These are phyloP conservation scores for Amphirosellinia nigrospora DNA, from an alignment of 495 filamentous ascomycete genomes.

Conservation along the genomic window DNA sequence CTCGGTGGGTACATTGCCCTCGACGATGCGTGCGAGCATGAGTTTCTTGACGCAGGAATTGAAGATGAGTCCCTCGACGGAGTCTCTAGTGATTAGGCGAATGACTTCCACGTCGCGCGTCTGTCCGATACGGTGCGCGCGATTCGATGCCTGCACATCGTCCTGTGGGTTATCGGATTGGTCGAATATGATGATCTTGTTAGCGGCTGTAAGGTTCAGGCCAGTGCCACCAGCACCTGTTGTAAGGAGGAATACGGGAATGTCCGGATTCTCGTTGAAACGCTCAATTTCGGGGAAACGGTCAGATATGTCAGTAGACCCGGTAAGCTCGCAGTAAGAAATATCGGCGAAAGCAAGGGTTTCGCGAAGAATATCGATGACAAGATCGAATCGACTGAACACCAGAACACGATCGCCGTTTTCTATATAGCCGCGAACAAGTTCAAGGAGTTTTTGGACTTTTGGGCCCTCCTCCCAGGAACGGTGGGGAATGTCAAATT, in stretches of 20 bases:
- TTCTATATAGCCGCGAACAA: slow-evolving; percentile 72
- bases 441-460: slow-evolving; percentile 73
- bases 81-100: slow-evolving; percentile 78
- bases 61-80: slow-evolving; percentile 93
- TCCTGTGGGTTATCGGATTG: slow-evolving; percentile 95
- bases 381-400: slow-evolving; percentile 91
- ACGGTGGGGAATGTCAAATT: slow-evolving; percentile 71
- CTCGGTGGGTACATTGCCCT: slow-evolving; percentile 40
- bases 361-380: slow-evolving; percentile 86
- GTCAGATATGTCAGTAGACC: slow-evolving; percentile 79
- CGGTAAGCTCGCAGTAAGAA: slow-evolving; percentile 80
- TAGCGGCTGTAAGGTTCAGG: slow-evolving; percentile 92
- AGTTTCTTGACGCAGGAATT: slow-evolving; percentile 89
- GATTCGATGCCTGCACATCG: slow-evolving; percentile 94
- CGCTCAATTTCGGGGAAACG: slow-evolving; percentile 87
- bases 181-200: slow-evolving; percentile 98
- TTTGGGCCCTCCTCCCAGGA: slow-evolving; percentile 97
- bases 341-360: slow-evolving; percentile 78
- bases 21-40: slow-evolving; percentile 84
- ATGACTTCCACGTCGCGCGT: slow-evolving; percentile 84
- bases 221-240: slow-evolving; percentile 94
- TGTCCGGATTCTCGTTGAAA: slow-evolving; percentile 75
- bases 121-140: slow-evolving; percentile 93
- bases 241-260: slow-evolving; percentile 89
- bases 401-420: slow-evolving; percentile 88